Percentiles rank a stretch among this genome's conserved stretches.
These are phyloP conservation scores for Chrysoporthe austroafricana DNA, from an alignment of 2,329 filamentous ascomycete genomes.

Conservation along the genomic window DNA sequence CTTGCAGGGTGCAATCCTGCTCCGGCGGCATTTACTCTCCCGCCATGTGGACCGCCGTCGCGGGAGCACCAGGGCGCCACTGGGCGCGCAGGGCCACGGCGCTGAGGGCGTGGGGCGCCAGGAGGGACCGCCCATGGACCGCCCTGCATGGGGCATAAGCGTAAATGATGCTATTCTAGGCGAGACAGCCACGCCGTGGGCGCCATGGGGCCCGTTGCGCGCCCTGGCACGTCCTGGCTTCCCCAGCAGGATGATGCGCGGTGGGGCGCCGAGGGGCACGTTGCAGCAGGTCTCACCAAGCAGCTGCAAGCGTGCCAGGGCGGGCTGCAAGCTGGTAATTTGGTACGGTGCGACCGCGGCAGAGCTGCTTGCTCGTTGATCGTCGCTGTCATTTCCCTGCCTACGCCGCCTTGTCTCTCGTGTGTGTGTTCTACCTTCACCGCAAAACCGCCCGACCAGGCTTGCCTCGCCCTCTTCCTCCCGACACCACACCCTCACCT, in stretches of 20 bases:
- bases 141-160: too few relatives aligned
- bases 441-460: neutral
- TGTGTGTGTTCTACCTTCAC: neutral
- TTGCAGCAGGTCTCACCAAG: neutral
- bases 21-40: too few relatives aligned
- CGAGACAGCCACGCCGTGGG: conserved; percentile 11
- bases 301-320: conserved; percentile 6
- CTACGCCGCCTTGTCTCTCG: neutral
- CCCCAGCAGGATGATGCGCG: neutral
- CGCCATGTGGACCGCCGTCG: too few relatives aligned
- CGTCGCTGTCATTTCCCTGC: too few relatives aligned
- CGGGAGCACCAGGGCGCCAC: too few relatives aligned
- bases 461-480: conserved; percentile 20
- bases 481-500: neutral
- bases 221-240: neutral
- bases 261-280: conserved; percentile 14
- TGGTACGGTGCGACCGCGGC: neutral
- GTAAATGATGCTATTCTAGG: conserved; percentile 12
- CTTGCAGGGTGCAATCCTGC: too few relatives aligned
- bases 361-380: neutral
- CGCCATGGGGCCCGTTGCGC: neutral
- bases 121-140: too few relatives aligned
- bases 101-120: too few relatives aligned
- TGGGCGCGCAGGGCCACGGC: too few relatives aligned
- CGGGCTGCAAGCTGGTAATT: conserved; percentile 15